Conservation (phyloP, 805 yeast genomes). For the Kuraishia hungarica region DNA sequence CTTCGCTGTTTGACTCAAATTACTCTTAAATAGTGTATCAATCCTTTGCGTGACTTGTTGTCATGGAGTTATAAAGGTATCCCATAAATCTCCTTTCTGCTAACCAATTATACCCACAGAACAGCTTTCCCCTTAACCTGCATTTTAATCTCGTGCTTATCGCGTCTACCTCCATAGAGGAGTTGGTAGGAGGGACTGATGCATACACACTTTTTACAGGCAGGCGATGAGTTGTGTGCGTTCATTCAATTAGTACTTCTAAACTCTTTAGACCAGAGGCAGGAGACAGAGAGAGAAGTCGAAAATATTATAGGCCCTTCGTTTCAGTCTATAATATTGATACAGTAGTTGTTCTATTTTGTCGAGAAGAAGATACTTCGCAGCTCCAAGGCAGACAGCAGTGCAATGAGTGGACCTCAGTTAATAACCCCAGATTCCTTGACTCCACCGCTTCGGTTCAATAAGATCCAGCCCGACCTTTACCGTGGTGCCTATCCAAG, state of each 20-base stretch:
- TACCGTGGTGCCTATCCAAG: constrained; percentile 88
- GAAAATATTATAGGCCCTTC: too few species aligned
- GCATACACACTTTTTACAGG: neutral
- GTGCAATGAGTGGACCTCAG: constrained; percentile 1
- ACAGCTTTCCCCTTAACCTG: neutral
- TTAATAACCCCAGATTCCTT: constrained; percentile 13
- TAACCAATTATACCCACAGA: neutral
- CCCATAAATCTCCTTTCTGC: too few species aligned
- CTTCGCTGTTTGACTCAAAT: neutral
- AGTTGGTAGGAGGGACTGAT: neutral
- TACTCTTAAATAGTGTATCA: too few species aligned
- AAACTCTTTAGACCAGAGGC: too few species aligned
- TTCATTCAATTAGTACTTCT: neutral
- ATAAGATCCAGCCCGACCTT: constrained; percentile 57
- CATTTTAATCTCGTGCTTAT: neutral
- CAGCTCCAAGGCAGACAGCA: neutral
- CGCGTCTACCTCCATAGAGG: neutral
- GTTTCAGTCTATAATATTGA: too few species aligned
- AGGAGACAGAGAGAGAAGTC: too few species aligned
- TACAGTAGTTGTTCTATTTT: too few species aligned
- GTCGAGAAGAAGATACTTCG: neutral
- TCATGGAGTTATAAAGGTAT: too few species aligned
- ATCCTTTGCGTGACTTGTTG: too few species aligned
- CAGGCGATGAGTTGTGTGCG: neutral
- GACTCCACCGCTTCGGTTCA: constrained; percentile 76